Conservation (phyloP, 2,329 filamentous ascomycete species). For the Lasiodiplodia sp. region DNA sequence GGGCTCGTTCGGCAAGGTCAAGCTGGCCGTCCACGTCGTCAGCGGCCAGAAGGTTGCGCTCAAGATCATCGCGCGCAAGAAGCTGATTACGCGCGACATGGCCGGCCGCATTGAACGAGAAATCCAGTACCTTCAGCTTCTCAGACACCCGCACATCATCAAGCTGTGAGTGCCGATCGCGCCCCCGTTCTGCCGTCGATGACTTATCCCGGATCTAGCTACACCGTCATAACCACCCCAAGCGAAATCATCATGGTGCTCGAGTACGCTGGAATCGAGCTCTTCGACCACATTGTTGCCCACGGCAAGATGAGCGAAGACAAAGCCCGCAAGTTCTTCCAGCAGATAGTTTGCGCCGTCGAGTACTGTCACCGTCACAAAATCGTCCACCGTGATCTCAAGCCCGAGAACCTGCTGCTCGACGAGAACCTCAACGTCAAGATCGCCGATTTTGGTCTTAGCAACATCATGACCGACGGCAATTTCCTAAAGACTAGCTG, state of each 20-base stretch:
- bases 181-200: neutral
- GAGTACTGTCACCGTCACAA: constrained; percentile 99
- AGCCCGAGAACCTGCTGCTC: constrained; percentile 94
- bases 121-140: constrained; percentile 95
- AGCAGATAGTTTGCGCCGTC: constrained; percentile 98
- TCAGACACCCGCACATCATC: constrained; percentile 98
- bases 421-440: constrained; percentile 98
- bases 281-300: constrained; percentile 98
- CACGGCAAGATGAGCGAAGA: constrained; percentile 90
- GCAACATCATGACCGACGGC: constrained; percentile 99
- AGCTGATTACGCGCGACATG: constrained; percentile 97
- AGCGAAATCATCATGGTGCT: constrained; percentile 99
- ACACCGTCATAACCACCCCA: constrained; percentile 94
- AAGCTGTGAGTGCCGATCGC: constrained; percentile 75
- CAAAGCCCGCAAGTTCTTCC: constrained; percentile 96
- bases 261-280: constrained; percentile 93
- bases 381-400: constrained; percentile 96
- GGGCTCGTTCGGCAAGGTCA: constrained; percentile 98
- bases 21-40: constrained; percentile 89
- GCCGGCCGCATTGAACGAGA: constrained; percentile 95
- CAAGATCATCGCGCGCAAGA: constrained; percentile 96
- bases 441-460: constrained; percentile 97
- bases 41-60: constrained; percentile 95
- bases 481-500: constrained; percentile 99
- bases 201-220: constrained; percentile 58